Conservation (phyloP, 2,329 filamentous ascomycete genomes). For the Mycosphaerella arachidis region DNA sequence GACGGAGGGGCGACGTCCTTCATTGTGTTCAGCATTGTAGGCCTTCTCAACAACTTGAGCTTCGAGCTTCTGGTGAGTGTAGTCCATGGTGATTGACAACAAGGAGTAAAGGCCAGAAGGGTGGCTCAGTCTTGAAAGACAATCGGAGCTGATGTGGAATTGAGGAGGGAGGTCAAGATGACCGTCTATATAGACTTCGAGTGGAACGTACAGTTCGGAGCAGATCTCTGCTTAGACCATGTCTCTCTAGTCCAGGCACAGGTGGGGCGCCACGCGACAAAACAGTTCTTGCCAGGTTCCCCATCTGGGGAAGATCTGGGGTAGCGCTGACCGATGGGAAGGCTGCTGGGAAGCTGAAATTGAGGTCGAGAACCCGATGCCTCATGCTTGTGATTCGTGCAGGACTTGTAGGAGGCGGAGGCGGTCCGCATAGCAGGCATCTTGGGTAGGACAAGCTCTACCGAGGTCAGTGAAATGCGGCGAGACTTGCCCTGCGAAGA, state of each 20-base stretch:
- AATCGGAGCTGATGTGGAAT: not conserved
- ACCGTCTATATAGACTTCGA: not conserved
- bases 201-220: not conserved
- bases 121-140: not conserved
- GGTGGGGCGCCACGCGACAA: not conserved
- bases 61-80: conserved; percentile 10
- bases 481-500: not conserved
- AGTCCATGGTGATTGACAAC: not conserved
- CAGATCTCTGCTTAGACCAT: not conserved
- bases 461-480: not conserved
- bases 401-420: not conserved
- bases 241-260: not conserved
- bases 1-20: conserved; percentile 7
- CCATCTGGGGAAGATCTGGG: not conserved
- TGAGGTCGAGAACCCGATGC: not conserved
- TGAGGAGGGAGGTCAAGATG: not conserved
- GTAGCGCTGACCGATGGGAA: not conserved
- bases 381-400: not conserved
- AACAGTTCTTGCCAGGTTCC: not conserved
- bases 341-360: not conserved
- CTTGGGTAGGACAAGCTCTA: not conserved
- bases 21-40: conserved; percentile 10
- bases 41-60: conserved; percentile 9
- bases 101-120: not conserved
- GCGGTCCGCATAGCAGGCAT: not conserved